These are phyloP conservation scores for Thuidium tamariscinum DNA, from an alignment of 225 moss, liverwort and hornwort genomes.

Conservation along the genomic window DNA sequence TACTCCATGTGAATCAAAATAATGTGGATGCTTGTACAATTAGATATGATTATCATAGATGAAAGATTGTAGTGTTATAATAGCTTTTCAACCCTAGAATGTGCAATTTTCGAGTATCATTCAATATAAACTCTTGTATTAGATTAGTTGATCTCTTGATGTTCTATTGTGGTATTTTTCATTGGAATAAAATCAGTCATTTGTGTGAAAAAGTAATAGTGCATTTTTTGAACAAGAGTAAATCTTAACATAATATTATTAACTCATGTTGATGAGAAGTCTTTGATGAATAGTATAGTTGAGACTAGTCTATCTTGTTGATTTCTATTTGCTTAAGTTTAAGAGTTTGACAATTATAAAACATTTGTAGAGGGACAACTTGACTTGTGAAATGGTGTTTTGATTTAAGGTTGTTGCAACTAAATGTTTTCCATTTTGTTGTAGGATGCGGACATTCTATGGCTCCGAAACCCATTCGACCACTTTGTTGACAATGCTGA, in stretches of 20 bases:
- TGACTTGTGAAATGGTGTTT: neutral
- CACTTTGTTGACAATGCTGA: slow-evolving; percentile 25
- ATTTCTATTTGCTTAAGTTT: neutral
- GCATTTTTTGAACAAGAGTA: neutral
- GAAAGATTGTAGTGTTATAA: neutral
- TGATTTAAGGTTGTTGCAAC: neutral
- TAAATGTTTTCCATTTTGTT: neutral
- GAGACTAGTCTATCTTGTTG: neutral
- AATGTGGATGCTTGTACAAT: neutral
- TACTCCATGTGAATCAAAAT: neutral
- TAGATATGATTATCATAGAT: neutral
- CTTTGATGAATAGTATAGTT: neutral
- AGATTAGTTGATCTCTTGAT: neutral
- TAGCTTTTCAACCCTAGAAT: neutral
- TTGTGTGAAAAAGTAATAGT: too few relatives aligned
- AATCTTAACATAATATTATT: neutral
- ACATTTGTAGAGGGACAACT: neutral
- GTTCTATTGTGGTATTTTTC: neutral
- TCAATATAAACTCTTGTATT: neutral
- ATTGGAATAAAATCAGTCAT: neutral
- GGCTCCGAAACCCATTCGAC: slow-evolving; percentile 70
- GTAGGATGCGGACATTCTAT: slow-evolving; percentile 88
- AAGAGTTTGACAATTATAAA: neutral
- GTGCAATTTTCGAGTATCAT: neutral
- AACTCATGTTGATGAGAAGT: neutral